These are phyloP conservation scores for Rhizopus arrhizus DNA, from an alignment of 371 early-diverging fungal species.

Conservation along the genomic window DNA sequence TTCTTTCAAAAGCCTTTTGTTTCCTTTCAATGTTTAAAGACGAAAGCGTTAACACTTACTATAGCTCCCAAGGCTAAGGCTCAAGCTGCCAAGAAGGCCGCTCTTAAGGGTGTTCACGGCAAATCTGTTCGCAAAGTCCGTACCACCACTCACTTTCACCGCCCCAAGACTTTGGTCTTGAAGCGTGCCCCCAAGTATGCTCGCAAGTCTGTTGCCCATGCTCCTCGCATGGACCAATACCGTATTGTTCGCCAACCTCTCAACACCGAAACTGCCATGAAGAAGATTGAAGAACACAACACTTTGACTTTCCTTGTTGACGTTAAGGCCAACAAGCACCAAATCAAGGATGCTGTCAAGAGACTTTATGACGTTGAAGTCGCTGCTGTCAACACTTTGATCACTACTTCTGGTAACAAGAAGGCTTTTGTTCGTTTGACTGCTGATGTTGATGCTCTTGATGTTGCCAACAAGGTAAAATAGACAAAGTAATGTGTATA, in stretches of 20 bases:
- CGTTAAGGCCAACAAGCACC: constrained; percentile 95
- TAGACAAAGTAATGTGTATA: not conserved
- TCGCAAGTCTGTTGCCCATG: constrained; percentile 81
- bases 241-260: constrained; percentile 88
- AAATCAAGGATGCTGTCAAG: constrained; percentile 96
- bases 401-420: constrained; percentile 94
- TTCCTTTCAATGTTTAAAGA: not conserved
- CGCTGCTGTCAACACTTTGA: constrained; percentile 94
- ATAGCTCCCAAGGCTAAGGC: constrained; percentile 53
- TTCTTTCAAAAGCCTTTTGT: not conserved
- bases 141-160: constrained; percentile 87
- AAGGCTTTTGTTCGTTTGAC: constrained; percentile 98
- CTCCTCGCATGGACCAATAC: constrained; percentile 80
- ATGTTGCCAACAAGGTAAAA: constrained; percentile 92
- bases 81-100: constrained; percentile 79
- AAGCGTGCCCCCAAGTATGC: constrained; percentile 86
- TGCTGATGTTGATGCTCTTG: constrained; percentile 93
- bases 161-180: constrained; percentile 90
- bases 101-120: constrained; percentile 82
- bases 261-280: constrained; percentile 97
- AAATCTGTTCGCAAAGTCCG: constrained; percentile 83
- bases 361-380: constrained; percentile 92
- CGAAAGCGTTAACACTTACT: not conserved
- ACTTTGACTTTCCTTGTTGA: constrained; percentile 97
- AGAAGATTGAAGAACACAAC: constrained; percentile 98